Conservation (phyloP, 2,329 filamentous ascomycete species). For the Apiospora arundinis region DNA sequence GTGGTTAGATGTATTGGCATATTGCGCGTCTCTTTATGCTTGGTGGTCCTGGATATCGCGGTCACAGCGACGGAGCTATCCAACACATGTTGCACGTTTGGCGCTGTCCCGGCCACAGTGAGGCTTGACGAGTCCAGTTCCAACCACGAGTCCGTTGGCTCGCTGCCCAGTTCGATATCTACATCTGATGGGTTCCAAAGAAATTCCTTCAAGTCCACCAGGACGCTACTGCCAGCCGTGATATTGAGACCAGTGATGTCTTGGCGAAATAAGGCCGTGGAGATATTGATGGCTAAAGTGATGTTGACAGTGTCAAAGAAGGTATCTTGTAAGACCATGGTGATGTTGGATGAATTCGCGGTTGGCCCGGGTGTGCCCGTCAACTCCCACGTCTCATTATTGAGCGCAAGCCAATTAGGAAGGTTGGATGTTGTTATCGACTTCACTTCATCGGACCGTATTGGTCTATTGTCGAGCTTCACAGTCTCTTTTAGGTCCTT, state of each 20-base stretch:
- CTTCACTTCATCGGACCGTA: slow-evolving; percentile 56
- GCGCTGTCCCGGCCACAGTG: slow-evolving; percentile 36
- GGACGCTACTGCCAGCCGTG: slow-evolving; percentile 36
- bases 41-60: slow-evolving; percentile 32
- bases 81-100: slow-evolving; percentile 25
- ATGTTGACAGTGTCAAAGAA: slow-evolving; percentile 65
- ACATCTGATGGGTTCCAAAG: slow-evolving; percentile 35
- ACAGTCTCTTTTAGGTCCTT: slow-evolving; percentile 57
- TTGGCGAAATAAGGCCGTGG: slow-evolving; percentile 34
- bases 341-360: slow-evolving; percentile 66
- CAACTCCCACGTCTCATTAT: slow-evolving; percentile 66
- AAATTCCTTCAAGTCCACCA: slow-evolving; percentile 40
- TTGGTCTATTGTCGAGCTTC: slow-evolving; percentile 61
- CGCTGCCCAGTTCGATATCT: slow-evolving; percentile 32
- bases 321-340: slow-evolving; percentile 64
- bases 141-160: slow-evolving; percentile 40
- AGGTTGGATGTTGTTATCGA: slow-evolving; percentile 56
- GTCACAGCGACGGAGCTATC: slow-evolving; percentile 32
- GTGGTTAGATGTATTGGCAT: slow-evolving; percentile 17
- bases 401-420: slow-evolving; percentile 74
- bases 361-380: slow-evolving; percentile 68
- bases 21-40: slow-evolving; percentile 30
- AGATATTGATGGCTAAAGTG: slow-evolving; percentile 49
- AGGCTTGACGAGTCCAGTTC: slow-evolving; percentile 36
- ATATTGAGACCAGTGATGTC: slow-evolving; percentile 38